These are phyloP conservation scores for Ottelia alismoides DNA, from an alignment of 106 monocot species.

Conservation along the genomic window DNA sequence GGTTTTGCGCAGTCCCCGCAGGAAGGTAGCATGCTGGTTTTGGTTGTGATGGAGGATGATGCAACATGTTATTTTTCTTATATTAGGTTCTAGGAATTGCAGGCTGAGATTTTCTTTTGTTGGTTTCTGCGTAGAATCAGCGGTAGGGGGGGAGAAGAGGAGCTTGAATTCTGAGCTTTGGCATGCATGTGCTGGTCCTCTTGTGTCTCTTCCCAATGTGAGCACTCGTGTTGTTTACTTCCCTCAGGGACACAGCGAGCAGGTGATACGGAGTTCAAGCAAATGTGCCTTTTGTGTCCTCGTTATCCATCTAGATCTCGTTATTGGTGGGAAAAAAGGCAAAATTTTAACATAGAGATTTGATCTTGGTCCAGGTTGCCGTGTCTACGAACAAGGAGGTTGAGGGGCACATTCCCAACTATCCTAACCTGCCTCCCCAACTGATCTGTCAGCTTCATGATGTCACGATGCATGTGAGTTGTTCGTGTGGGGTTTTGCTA, in stretches of 20 bases:
- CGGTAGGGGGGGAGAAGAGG: conserved; percentile 42
- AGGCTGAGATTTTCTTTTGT: no score
- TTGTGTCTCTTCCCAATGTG: conserved; percentile 58
- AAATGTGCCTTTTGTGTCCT: no score
- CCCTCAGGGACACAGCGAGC: conserved; percentile 91
- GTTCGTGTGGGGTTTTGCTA: neutral
- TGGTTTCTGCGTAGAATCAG: neutral
- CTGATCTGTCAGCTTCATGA: conserved; percentile 75
- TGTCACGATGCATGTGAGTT: conserved; percentile 73
- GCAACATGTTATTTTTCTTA: no score
- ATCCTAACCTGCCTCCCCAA: conserved; percentile 75
- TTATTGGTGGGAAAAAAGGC: no score
- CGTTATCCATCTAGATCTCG: no score
- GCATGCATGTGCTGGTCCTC: conserved; percentile 86
- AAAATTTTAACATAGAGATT: no score
- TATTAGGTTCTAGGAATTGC: no score
- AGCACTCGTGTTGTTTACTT: conserved; percentile 81
- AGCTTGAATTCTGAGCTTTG: conserved; percentile 86
- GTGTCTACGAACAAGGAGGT: conserved; percentile 56
- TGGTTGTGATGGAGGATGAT: no score
- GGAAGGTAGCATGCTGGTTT: conserved; percentile 46
- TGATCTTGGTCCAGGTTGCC: conserved; percentile 41
- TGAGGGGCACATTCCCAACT: conserved; percentile 62
- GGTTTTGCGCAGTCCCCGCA: conserved; percentile 21
- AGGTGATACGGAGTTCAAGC: conserved; percentile 27